Evolutionary conservation across 1,284 basidiomycete genomes (phyloP).

Genomic region (Cryptococcus depauperatus): DNA sequence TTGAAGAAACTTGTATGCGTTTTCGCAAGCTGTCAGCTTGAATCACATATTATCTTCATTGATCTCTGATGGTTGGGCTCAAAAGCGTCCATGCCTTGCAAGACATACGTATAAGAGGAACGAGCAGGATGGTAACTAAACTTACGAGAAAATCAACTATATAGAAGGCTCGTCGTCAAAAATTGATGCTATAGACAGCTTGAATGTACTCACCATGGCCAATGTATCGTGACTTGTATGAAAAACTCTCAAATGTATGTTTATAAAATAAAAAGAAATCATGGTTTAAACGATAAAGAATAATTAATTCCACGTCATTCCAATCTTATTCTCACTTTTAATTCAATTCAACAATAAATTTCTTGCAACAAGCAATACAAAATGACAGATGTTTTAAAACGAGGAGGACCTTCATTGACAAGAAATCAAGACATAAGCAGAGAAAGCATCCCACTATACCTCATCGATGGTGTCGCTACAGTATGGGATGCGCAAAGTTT

Average conservation of each 20-base stretch:
- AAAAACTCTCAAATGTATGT: background rate
- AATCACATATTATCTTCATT: background rate
- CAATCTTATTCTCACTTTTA: too few relatives aligned
- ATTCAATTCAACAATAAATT: too few relatives aligned
- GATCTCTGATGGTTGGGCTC: background rate
- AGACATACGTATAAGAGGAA: too few relatives aligned
- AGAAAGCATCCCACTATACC: slow-evolving; percentile 38
- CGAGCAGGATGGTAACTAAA: too few relatives aligned
- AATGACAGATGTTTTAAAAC: too few relatives aligned
- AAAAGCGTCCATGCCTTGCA: background rate
- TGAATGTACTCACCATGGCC: slow-evolving; percentile 9
- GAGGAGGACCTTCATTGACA: too few relatives aligned
- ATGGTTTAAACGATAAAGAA: too few relatives aligned
- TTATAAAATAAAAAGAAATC: background rate
- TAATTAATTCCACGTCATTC: too few relatives aligned
- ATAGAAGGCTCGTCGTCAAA: too few relatives aligned
- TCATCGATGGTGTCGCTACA: slow-evolving; percentile 41
- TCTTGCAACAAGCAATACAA: too few relatives aligned
- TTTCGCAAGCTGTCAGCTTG: background rate
- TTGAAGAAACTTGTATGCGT: slow-evolving; percentile 80
- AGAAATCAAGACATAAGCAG: too few relatives aligned
- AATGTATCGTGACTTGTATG: background rate
- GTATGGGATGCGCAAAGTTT: slow-evolving; percentile 44
- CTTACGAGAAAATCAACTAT: slow-evolving; percentile 40
- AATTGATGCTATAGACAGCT: background rate